Evolutionary conservation across 2,329 filamentous ascomycete species (phyloP).

Genomic region (Talaromyces sp.): DNA sequence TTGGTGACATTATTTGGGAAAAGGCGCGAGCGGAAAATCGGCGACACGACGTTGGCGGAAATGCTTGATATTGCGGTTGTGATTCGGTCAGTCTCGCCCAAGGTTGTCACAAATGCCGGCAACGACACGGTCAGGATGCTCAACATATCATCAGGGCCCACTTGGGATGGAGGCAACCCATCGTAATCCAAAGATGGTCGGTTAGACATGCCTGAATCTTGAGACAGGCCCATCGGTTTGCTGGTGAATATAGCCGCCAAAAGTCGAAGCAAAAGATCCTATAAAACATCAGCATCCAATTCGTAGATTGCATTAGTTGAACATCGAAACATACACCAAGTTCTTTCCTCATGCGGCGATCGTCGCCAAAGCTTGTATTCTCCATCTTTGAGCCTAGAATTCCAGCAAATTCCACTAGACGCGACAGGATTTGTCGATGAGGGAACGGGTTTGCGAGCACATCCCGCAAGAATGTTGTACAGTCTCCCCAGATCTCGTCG

Average conservation of each 20-base stretch:
- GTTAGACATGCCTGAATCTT: conserved; percentile 44
- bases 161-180: conserved; percentile 28
- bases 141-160: conserved; percentile 68
- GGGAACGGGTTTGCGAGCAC: conserved; percentile 90
- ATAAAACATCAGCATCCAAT: conserved; percentile 17
- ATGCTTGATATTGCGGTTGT: conserved; percentile 72
- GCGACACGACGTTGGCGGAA: conserved; percentile 75
- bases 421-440: conserved; percentile 82
- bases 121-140: conserved; percentile 73
- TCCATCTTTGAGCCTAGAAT: conserved; percentile 92
- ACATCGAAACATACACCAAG: conserved; percentile 62
- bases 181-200: conserved; percentile 39
- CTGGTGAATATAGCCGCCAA: conserved; percentile 93
- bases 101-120: conserved; percentile 72
- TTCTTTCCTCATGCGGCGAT: conserved; percentile 84
- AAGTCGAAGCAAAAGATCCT: conserved; percentile 85
- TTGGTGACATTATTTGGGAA: conserved; percentile 82
- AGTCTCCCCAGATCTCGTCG: conserved; percentile 97
- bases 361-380: conserved; percentile 95
- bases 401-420: conserved; percentile 80
- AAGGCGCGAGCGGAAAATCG: conserved; percentile 72
- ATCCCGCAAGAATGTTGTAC: conserved; percentile 83
- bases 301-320: conserved; percentile 51
- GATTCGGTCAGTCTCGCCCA: conserved; percentile 82
- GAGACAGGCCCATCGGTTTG: conserved; percentile 67